Evolutionary conservation across 2,329 filamentous ascomycete species (phyloP), one percentile per base, ranked within the genome.

Genomic region (Penicillium fuscoglaucum): DNA sequence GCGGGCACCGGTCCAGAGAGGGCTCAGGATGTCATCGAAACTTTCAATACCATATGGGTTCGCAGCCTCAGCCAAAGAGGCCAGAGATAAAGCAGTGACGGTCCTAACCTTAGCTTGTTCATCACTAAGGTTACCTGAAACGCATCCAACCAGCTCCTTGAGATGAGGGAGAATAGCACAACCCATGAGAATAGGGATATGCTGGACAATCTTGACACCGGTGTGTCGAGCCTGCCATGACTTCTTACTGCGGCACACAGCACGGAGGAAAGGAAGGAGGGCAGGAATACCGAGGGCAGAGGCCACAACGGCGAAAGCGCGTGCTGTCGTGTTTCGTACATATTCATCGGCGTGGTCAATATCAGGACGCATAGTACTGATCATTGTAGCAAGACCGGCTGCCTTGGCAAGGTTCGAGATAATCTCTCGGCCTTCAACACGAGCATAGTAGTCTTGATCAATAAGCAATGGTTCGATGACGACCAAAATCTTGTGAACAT

Each of bases 31-130:
- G 59, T 96, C 92, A 69, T 99, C 95, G 68, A 99, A 99, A 69
- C 92, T 96, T 78, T 99, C 95, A 65, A 99, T 99, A 87, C 95
- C 95, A 69, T 98, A 99, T 0, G 95, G 95, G 76, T 96, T 96
- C 35, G 95, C 93, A 24, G 95, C 95, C 78, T 99, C 95, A 29
- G 95, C 95, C 58, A 99, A 80, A 37, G 95, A 95, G 50, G 93
- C 95, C 71, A 99, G 95, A 28, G 95, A 93, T 72, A 99, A 83
- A 76, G 90, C 93, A 47, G 95, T 98, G 48, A 98, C 95, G 4
- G 96, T 99, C 66, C 95, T 86, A 48, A 99, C 95, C 79, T 99
- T 99, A 53, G 93, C 93, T 77, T 99, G 95, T 72, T 99, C 95
- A 68, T 99, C 95, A 70, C 96, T 96, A 15, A 99, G 83, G 73